Evolutionary conservation across 495 filamentous ascomycete genomes (phyloP), one percentile per base, ranked within the genome.

Genomic region (Geoglossum glabrum): DNA sequence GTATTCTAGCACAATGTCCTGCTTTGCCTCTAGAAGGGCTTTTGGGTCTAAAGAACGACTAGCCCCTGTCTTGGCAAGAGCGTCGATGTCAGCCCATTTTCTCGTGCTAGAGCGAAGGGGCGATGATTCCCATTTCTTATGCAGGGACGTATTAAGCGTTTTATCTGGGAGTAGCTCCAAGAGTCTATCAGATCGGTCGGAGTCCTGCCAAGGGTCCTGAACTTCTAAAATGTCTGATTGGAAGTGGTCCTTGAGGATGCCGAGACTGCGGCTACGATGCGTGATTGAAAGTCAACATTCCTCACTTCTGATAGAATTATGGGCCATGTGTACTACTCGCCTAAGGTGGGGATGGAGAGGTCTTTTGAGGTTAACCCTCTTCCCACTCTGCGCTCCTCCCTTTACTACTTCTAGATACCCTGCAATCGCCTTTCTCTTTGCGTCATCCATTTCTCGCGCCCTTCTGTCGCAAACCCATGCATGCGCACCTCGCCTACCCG

Each of bases 391-490:
- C 36, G 83, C 78, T 15, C 88, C 87, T 36, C 92, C 90, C 55
- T 80, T 82, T 2, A 96, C 72, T 3, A 96, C 74, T 62, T 95
- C 88, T 11, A 98, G 76, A 67, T 97, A 97, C 8, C 82, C 79
- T 3, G 87, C 86, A 49, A 98, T 78, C 2, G 88, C 85, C 59
- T 79, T 81, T 31, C 92, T 76, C 63, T 86, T 86, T 55, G 80
- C 73, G 65, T 97, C 92, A 63, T 94, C 83, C 70, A 98, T 75
- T 38, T 74, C 73, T 59, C 92, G 77, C 3, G 89, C 92, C 51
- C 81, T 79, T 59, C 83, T 84, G 69, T 98, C 92, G 66, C 90
- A 95, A n/a, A 98, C 85, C 92, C 92, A 98, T 8, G 90, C 92
- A 81, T 98, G 92, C 17, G 83, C 88, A 68, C 92, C 92, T 79